Base-by-base conservation (phyloP, 2,329 filamentous ascomycete species). In the Gaeumannomyces sp. region DNA sequence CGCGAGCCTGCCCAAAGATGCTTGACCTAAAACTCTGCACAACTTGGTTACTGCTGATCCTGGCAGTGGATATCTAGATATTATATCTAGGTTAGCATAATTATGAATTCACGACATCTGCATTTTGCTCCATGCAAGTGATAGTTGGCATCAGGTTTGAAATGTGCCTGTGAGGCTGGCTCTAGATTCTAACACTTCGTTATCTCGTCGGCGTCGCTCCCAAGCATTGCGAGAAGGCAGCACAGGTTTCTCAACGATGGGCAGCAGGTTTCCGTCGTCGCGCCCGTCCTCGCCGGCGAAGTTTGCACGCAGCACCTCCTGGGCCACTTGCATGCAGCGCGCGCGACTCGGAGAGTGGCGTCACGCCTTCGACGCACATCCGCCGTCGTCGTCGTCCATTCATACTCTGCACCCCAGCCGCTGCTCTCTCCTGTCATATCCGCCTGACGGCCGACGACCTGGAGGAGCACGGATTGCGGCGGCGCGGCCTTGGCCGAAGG, bases 161-260 rank as follows among this genome's bases (percentile, higher is more conserved):
- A 28, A 13, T 22, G 3, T 59, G 5, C 14, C 13, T 19, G 13
- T 28, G 57, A 22, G 57, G 57, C 3, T 8, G 7, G 10, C 19
- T 53, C 45, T 53, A 60, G 74, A 13, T 53, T 53, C 45, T 53
- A 53, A 11, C 45, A 22, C 10, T 53, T 53, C 22, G 22, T 53
- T 4, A 53, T 53, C 45, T 53, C 19, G 45, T 53, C 45, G 45
- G 82, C 81, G 4, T 83, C 82, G 68, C 80, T 78, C 4, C 83
- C 82, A 63, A 90, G 73, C 67, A 87, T 85, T 67, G 82, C 82
- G 70, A 91, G 83, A 68, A 91, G 74, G 60, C 85, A 81, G 60
- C 86, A 83, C 61, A 91, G 72, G 67, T 90, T n/a, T 91, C 69
- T 89, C 87, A 1, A 90, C 87, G 59, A 92, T 79, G 0, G 87